Conservation (phyloP, 352 stramenopile species). For the Phytophthora melonis region DNA sequence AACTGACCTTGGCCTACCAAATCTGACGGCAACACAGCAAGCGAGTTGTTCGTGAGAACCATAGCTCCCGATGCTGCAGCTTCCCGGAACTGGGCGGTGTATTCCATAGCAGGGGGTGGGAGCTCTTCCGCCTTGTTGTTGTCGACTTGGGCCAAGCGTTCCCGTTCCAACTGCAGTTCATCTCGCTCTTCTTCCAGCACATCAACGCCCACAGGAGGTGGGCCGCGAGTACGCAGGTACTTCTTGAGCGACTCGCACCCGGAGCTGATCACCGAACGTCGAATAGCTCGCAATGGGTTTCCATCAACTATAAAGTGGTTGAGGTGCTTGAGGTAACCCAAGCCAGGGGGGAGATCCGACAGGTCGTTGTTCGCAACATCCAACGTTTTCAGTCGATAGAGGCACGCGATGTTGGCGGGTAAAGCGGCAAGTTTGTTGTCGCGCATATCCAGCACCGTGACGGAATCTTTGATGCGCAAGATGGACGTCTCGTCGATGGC, state of each 20-base stretch:
- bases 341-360: slow-evolving; percentile 72
- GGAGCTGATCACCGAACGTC: slow-evolving; percentile 65
- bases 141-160: slow-evolving; percentile 22
- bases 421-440: slow-evolving; percentile 83
- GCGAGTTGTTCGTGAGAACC: slow-evolving; percentile 49
- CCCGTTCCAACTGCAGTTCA: slow-evolving; percentile 50
- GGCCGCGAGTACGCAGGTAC: slow-evolving; percentile 76
- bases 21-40: slow-evolving; percentile 44
- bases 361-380: slow-evolving; percentile 88
- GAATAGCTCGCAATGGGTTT: slow-evolving; percentile 80
- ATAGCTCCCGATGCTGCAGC: slow-evolving; percentile 65
- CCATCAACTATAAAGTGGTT: slow-evolving; percentile 83
- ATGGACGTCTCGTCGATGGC: slow-evolving; percentile 69
- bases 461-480: slow-evolving; percentile 64
- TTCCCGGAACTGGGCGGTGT: slow-evolving; percentile 59
- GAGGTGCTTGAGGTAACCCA: slow-evolving; percentile 82
- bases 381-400: slow-evolving; percentile 81
- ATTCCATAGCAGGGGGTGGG: slow-evolving; percentile 15
- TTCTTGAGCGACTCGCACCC: slow-evolving; percentile 87
- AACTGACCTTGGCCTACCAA: slow-evolving; percentile 31
- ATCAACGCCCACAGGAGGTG: slow-evolving; percentile 58
- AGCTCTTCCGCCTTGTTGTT: slow-evolving; percentile 15
- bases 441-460: slow-evolving; percentile 81
- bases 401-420: slow-evolving; percentile 59
- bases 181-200: slow-evolving; percentile 81